Conservation (phyloP, 495 filamentous ascomycete species). For the Penicillium pulvis region DNA sequence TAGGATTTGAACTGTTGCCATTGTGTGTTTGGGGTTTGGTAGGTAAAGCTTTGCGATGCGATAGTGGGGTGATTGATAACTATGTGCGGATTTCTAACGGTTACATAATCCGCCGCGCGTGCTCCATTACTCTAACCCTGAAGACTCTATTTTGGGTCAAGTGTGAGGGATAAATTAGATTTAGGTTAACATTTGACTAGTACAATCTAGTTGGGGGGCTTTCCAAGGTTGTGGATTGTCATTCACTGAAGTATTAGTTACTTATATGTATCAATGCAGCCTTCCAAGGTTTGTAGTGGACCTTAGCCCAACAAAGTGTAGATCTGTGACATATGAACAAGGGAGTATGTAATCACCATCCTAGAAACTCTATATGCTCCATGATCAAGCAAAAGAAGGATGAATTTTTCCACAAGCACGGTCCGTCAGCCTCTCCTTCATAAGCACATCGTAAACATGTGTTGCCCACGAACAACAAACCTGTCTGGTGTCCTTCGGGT, state of each 20-base stretch:
- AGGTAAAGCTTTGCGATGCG: background rate
- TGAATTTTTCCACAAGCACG: constrained; percentile 53
- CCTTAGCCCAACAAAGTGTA: too few relatives aligned
- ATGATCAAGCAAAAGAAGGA: constrained; percentile 46
- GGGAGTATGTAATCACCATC: too few relatives aligned
- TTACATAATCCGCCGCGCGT: constrained; percentile 7
- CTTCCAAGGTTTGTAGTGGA: too few relatives aligned
- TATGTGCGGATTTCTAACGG: background rate
- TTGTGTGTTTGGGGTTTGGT: constrained; percentile 9
- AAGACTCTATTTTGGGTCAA: background rate
- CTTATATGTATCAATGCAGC: too few relatives aligned
- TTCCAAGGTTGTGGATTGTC: background rate
- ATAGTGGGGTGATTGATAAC: background rate
- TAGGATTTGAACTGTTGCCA: constrained; percentile 49
- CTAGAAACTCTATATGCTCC: background rate
- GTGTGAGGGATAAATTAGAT: background rate
- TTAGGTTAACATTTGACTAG: background rate
- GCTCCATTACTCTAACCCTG: background rate
- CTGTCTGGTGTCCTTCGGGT: constrained; percentile 57
- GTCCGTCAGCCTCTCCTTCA: constrained; percentile 51
- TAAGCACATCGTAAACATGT: constrained; percentile 55
- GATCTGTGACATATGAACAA: too few relatives aligned
- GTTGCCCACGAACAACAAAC: constrained; percentile 55
- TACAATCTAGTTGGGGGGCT: background rate
- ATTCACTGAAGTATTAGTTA: too few relatives aligned